Base-by-base conservation (phyloP, 164 flowering plant genomes). In the Tetrastigma voinierianum region DNA sequence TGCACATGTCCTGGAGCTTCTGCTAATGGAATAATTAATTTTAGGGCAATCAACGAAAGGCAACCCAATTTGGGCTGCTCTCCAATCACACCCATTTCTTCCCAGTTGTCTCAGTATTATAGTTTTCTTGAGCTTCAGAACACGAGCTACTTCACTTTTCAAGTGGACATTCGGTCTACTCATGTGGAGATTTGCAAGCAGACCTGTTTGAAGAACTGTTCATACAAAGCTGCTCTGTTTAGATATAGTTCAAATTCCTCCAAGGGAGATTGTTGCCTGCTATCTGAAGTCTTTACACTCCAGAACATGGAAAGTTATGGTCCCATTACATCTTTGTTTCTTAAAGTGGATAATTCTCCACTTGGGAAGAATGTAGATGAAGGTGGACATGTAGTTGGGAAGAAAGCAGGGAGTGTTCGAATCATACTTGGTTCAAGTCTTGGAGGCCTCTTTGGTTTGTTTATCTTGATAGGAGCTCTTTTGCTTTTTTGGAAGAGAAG, bases 21-120 rank as follows among this genome's bases (percentile, higher is more conserved):
- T n/a, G n/a, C n/a, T n/a, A n/a, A n/a, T n/a, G n/a, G n/a, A n/a
- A n/a, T n/a, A n/a, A n/a, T n/a, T n/a, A n/a, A n/a, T n/a, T n/a
- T n/a, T n/a, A n/a, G n/a, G n/a, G n/a, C n/a, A n/a, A n/a, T n/a
- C n/a, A n/a, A n/a, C n/a, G n/a, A n/a, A n/a, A n/a, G n/a, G n/a
- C n/a, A n/a, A 9, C 72, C 68, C 9, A 54, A 60, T 15, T 49
- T n/a, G 4, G 81, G 73, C 12, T 77, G 77, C 52, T 54, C 65
- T 9, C 58, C 45, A 58, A 59, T 57, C 9, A 72, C 40, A 2
- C 67, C 61, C 2, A 14, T 72, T 43, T 51, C 55, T 15, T 76
- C 76, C 18, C 45, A 65, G 32, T n/a, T 32, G 46, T 25, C 71
- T 7, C 59, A 62, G 9, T 1, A 40, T 62, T 76, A 76, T 47